A percentile compares a stretch with the other conserved stretches of the same genome.
These are phyloP conservation scores for Pistacia vera DNA, from an alignment of 345 rosid genomes.

Conservation along the genomic window DNA sequence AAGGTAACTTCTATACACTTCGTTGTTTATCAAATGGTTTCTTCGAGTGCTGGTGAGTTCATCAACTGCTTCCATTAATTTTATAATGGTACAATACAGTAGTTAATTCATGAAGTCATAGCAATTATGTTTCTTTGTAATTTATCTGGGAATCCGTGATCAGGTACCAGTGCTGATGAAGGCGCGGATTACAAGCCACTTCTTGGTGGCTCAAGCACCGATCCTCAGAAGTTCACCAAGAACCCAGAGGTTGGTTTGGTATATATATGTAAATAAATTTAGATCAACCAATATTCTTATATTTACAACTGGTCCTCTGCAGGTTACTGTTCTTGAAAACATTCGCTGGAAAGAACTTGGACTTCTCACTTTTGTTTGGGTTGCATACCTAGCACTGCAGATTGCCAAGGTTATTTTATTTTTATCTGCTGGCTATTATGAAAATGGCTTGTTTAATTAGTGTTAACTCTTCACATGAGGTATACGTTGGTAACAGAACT, in stretches of 20 bases:
- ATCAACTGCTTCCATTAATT: no score
- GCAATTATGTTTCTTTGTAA: background rate
- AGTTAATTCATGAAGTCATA: no score
- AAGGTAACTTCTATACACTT: constrained; percentile 46
- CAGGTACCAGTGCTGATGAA: background rate
- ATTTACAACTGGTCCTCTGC: background rate
- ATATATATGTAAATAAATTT: no score
- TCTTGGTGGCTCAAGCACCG: background rate
- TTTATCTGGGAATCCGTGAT: background rate
- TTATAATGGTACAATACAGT: no score
- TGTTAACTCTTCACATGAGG: no score
- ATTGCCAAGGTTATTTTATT: constrained; percentile 35
- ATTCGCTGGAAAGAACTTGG: constrained; percentile 41
- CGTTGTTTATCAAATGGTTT: background rate
- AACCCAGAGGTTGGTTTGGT: background rate
- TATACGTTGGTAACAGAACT: constrained; percentile 20
- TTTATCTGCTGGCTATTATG: no score
- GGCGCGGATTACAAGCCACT: background rate
- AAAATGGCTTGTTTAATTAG: no score
- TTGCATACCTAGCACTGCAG: constrained; percentile 30
- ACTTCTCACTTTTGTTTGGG: constrained; percentile 36
- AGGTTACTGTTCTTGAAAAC: constrained; percentile 39
- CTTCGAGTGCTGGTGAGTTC: constrained; percentile 5
- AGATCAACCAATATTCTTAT: no score
- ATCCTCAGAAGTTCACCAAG: background rate